Base-by-base conservation (phyloP, 352 stramenopile species). In the Discostella stelligera region DNA sequence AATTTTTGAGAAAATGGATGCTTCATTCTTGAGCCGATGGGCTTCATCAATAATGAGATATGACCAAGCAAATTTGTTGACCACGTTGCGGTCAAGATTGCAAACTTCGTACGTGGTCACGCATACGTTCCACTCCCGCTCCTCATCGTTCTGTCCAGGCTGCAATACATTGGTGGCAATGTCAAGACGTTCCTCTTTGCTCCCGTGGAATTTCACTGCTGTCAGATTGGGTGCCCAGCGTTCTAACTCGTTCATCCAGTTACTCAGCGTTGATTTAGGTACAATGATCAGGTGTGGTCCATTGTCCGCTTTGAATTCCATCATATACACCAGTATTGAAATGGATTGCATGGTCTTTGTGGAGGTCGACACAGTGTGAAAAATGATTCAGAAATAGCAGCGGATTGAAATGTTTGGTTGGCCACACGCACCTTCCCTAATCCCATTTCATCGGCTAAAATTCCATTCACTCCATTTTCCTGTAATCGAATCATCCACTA, bases 21-120 rank as follows among this genome's bases (percentile, higher is more conserved):
- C 94, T 76, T 98, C 97, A 80, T 99, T 99, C 92, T 99, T 99
- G 53, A 99, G 94, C 62, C 98, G 94, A 89, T 99, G 97, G 3
- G 97, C 96, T 84, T 99, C 97, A 78, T 99, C 97, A 81, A 99
- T 99, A 16, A 99, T 91, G 68, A 99, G 68, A 85, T 99, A 99
- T 66, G 86, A 88, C 87, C 87, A 93, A 6, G 82, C 77, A 89
- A 98, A 98, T 79, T 97, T 97, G 85, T 95, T 91, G 32, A 99
- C 71, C 49, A 73, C 71, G 58, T 86, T 87, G 44, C 85, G 84
- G 73, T 96, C 97, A 18, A 98, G 98, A 83, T 98, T 98, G 14
- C 87, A 89, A 79, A 99, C 96, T 89, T 99, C 97, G 78, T 99
- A 99, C 0, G 97, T 99, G 0, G 97, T 99, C 54, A 99, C 93